Percentiles rank a stretch among this genome's conserved stretches.
These are phyloP conservation scores for Sicyos baderoa DNA, from an alignment of 306 rosid genomes.

Conservation along the genomic window DNA sequence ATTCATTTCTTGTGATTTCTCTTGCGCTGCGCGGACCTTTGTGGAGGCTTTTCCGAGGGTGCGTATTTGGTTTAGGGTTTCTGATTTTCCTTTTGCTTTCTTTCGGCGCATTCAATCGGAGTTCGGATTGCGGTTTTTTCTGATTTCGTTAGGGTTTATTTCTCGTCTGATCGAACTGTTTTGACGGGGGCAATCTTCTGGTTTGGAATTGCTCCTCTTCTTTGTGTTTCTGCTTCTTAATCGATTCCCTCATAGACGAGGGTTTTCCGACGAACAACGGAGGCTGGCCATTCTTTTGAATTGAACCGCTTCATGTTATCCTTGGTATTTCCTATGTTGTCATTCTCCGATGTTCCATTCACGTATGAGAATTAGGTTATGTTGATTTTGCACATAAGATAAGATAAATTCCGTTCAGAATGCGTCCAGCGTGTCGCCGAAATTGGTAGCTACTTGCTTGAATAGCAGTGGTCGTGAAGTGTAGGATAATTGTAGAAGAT, in stretches of 20 bases:
- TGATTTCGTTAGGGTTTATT: constrained; percentile 37
- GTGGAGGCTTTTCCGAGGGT: constrained; percentile 17
- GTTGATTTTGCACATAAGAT: constrained; percentile 19
- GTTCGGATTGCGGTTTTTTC: constrained; percentile 24
- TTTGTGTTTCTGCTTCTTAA: constrained; percentile 1
- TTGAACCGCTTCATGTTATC: constrained; percentile 18
- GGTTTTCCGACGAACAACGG: constrained; percentile 50
- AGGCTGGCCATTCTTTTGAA: constrained; percentile 28
- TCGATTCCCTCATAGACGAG: constrained; percentile 30
- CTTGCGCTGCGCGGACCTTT: constrained; percentile 35
- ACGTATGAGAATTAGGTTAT: constrained; percentile 20
- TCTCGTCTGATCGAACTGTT: constrained; percentile 29
- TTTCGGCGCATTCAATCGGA: constrained; percentile 22
- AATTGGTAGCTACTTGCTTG: constrained; percentile 17
- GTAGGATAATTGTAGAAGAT: constrained; percentile 15
- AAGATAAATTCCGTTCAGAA: constrained; percentile 7
- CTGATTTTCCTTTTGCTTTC: constrained; percentile 6
- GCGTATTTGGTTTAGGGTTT: constrained; percentile 45
- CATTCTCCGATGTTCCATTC: constrained; percentile 16
- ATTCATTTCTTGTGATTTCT: constrained; percentile 8
- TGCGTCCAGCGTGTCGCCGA: constrained; percentile 2
- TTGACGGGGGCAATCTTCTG: constrained; percentile 29
- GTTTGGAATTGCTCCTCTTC: constrained; percentile 12
- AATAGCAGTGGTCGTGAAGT: constrained; percentile 25
- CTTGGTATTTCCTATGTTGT: constrained; percentile 23